Evolutionary conservation across 164 flowering plant genomes (phyloP).

Genomic region (Magnolia kwangsiensis): DNA sequence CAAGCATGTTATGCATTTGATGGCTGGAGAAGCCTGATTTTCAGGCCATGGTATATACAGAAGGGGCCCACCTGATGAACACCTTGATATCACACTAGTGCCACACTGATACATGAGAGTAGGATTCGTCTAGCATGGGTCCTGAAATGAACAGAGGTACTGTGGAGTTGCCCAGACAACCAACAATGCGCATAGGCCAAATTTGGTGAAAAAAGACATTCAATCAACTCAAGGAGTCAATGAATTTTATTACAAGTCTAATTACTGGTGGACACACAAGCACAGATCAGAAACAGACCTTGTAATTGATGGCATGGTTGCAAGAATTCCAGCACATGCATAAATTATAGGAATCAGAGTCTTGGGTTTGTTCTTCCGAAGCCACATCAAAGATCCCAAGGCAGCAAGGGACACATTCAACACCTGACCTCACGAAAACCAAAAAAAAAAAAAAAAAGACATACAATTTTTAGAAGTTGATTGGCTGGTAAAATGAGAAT

Average conservation of each 20-base stretch:
- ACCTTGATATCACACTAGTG: too few relatives aligned
- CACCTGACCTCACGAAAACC: constrained; percentile 43
- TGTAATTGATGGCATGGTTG: constrained; percentile 92
- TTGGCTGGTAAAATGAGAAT: background rate
- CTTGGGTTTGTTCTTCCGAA: constrained; percentile 90
- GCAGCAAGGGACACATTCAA: constrained; percentile 91
- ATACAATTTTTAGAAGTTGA: background rate
- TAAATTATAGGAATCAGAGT: constrained; percentile 87
- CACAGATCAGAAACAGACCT: constrained; percentile 43
- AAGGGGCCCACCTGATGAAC: too few relatives aligned
- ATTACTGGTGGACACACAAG: background rate
- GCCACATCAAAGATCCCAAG: constrained; percentile 97
- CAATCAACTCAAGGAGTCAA: background rate
- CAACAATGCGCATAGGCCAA: too few relatives aligned
- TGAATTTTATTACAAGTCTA: background rate
- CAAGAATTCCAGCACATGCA: constrained; percentile 76
- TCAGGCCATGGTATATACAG: too few relatives aligned
- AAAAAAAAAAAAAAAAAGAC: background rate
- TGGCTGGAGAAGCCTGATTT: too few relatives aligned
- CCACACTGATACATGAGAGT: too few relatives aligned
- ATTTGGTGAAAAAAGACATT: too few relatives aligned
- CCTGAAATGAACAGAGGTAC: too few relatives aligned
- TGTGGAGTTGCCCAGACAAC: too few relatives aligned
- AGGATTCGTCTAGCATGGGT: too few relatives aligned
- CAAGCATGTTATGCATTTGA: too few relatives aligned